These are phyloP conservation scores for Plicaturopsis crispa DNA, from an alignment of 768 basidiomycete genomes.

Conservation along the genomic window DNA sequence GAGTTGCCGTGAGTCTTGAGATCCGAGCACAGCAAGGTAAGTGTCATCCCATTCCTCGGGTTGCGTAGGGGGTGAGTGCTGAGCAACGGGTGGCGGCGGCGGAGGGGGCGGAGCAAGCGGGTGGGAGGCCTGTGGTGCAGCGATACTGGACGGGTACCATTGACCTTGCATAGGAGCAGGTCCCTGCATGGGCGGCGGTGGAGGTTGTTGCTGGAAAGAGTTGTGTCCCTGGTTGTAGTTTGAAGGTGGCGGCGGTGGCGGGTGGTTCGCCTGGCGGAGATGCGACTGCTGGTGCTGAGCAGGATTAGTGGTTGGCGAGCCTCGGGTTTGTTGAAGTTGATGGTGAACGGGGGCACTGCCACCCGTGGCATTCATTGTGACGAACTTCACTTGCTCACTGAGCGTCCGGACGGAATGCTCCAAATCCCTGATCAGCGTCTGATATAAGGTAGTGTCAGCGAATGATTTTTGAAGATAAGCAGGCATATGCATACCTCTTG, in stretches of 20 bases:
- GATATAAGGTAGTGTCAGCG: slow-evolving; percentile 7
- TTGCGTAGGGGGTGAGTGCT: slow-evolving; percentile 45
- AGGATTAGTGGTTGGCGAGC: neutral
- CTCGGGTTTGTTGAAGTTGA: slow-evolving; percentile 29
- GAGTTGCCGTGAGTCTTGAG: slow-evolving; percentile 67
- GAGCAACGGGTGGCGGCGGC: slow-evolving; percentile 32
- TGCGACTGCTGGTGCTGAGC: slow-evolving; percentile 22
- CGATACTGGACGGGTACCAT: slow-evolving; percentile 63
- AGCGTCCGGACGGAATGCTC: slow-evolving; percentile 70
- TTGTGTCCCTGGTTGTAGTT: slow-evolving; percentile 9
- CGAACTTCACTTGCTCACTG: slow-evolving; percentile 77
- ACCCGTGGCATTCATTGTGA: slow-evolving; percentile 44
- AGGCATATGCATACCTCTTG: slow-evolving; percentile 56
- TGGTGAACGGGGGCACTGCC: slow-evolving; percentile 27
- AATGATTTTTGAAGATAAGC: neutral
- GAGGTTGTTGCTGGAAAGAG: slow-evolving; percentile 23
- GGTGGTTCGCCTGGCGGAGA: slow-evolving; percentile 25
- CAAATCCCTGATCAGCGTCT: slow-evolving; percentile 74
- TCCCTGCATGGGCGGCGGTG: slow-evolving; percentile 20
- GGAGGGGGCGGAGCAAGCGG: slow-evolving; percentile 61
- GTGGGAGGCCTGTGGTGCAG: slow-evolving; percentile 78
- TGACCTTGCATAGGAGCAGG: slow-evolving; percentile 20
- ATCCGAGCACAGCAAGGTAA: slow-evolving; percentile 69
- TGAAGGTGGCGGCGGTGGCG: slow-evolving; percentile 14
- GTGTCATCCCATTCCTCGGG: slow-evolving; percentile 81